Base-by-base conservation (phyloP, 148 eudicot genomes). In the Chenopodium quinoa region DNA sequence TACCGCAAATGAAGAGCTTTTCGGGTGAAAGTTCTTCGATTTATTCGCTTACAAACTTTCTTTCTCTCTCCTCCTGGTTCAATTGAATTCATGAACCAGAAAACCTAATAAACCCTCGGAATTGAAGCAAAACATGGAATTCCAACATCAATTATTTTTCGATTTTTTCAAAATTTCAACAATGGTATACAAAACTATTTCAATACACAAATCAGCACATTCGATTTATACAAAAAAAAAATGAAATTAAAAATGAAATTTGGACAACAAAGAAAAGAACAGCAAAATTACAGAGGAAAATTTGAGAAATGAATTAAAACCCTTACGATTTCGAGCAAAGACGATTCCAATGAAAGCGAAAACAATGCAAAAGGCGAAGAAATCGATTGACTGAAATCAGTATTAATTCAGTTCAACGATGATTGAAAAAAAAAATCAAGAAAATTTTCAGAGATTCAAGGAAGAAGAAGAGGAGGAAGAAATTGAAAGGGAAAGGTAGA, bases 51-150 rank as follows among this genome's bases (percentile, higher is more conserved):
- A 7, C 32, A 56, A 12, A 56, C 20, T 3, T 4, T 3, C 62
- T 17, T 4, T 27, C 71, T 46, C 58, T 46, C 40, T 47, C 47
- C 64, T 70, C 44, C 44, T 40, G 44, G 54, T 50, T 70, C 47
- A 72, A 29, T 80, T 80, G 40, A 62, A 23, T 62, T 27, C 50
- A 34, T 56, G 76, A 80, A 80, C 82, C 16, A 64, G 48, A 63
- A 81, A 81, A 46, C 78, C 78, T 62, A 63, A n/a, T 46, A 40
- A 65, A 81, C 48, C 23, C 77, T 74, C 32, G 14, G 9, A 81
- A 74, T 19, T 64, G 56, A 60, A 72, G 32, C 37, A 22, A 23
- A 48, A 5, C 31, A 64, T 40, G 70, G 74, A 73, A 73, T 25
- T 12, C 27, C 11, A 47, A 47, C 54, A 73, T 73, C 31, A 54